Evolutionary conservation across 1,284 basidiomycete genomes (phyloP), one percentile per base, ranked within the genome.

Genomic region (Sphagnurus paluster): DNA sequence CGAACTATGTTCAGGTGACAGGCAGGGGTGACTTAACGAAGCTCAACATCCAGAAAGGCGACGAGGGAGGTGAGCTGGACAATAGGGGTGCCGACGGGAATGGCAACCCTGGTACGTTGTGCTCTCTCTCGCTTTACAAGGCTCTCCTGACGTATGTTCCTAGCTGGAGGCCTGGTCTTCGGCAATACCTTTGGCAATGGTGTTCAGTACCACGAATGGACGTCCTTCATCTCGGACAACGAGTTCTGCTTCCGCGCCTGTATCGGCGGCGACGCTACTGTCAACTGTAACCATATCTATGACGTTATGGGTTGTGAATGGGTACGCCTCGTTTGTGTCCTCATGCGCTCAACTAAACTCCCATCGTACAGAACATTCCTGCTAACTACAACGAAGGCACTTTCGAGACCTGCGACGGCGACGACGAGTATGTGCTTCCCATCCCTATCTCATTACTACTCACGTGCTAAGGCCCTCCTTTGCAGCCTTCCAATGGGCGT

Each of bases 181-280:
- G 80, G 80, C 39, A 79, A 80, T 60, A 69, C 72, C 21, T 75
- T 76, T 51, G 75, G 75, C 11, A 52, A 64, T 28, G 69, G 65
- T 38, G 63, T 63, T 20, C 75, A 76, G 55, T 81, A 74, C 58
- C 72, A 74, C 46, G 81, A 84, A 57, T 80, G 77, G 65, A 77
- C 76, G 19, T 73, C 71, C 50, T 79, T 79, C 66, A 76, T 81
- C 54, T 76, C 74, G 7, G 68, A 72, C 40, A 65, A 48, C 23
- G 69, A 79, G 53, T 87, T 84, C 65, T 86, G 81, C 67, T 74
- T 85, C 69, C 73, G 81, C 44, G 82, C 80, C 23, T 85, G 83
- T 59, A 64, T 70, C 42, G 81, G 79, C 23, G 68, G 72, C 16
- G 74, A 77, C 43, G 79, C 82, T 29, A 74, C 76, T 3, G 59